Evolutionary conservation across 441 rosid species (phyloP), one percentile per base, ranked within the genome.

Genomic region (Breynia disticha): DNA sequence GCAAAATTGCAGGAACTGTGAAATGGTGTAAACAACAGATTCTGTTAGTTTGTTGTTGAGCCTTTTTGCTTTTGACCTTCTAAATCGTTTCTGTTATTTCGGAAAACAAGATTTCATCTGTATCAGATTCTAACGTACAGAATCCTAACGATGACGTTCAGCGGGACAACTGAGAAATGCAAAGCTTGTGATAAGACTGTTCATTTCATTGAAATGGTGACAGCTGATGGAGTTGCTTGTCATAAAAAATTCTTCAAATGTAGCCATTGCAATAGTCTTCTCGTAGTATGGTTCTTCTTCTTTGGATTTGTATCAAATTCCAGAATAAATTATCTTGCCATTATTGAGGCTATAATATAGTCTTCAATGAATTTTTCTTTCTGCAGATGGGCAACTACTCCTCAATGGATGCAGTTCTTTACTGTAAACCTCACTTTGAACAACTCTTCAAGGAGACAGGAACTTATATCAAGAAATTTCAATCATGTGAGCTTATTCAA

Each of bases 361-460:
- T n/a, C n/a, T n/a, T n/a, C n/a, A n/a, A n/a, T n/a, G n/a, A n/a
- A n/a, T n/a, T n/a, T n/a, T n/a, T n/a, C n/a, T n/a, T n/a, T n/a
- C n/a, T 11, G 19, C 50, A 90, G 97, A 90, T 90, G 75, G 72
- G 91, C 68, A 84, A 72, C 74, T 90, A 87, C 72, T 87, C 86
- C 50, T 90, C 95, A 49, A 82, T 87, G 86, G 97, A 90, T 69
- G 96, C 96, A 56, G 81, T 84, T 48, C 60, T 90, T 39, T 90
- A 81, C 51, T 90, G 97, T 80, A 90, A 71, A 76, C 48, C 91
- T 62, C 97, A 90, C 62, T 87, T 87, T 47, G 96, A 87, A 72
- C 97, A 90, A 60, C 87, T 90, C 49, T 90, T 78, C 63, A 87
- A 80, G 72, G 94, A 90, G 72, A 78, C 97, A 57, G 97, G 94